These are phyloP conservation scores for Nicotiana undulata DNA, from an alignment of 257 asterid species.

Conservation along the genomic window DNA sequence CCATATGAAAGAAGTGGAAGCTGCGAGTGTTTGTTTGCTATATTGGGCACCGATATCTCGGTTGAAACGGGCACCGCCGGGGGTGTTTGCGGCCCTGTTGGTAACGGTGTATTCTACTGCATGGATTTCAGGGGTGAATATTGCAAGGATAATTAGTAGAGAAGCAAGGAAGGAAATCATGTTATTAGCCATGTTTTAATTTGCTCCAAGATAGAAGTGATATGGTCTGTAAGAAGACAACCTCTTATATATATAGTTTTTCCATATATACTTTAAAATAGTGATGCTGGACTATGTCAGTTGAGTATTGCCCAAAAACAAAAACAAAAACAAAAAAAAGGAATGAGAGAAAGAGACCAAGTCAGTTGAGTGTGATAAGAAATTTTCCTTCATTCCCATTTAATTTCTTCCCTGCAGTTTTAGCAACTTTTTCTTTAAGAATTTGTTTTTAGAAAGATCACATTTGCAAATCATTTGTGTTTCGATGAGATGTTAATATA, in stretches of 20 bases:
- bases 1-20: slow-evolving; percentile 32
- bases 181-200: neutral
- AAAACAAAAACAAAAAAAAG: too few relatives aligned
- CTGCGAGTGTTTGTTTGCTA: slow-evolving; percentile 12
- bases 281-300: neutral
- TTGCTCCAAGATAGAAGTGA: neutral
- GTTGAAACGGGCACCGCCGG: slow-evolving; percentile 45
- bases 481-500: too few relatives aligned
- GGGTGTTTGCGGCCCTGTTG: slow-evolving; percentile 35
- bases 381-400: neutral
- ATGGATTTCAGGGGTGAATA: slow-evolving; percentile 9
- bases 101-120: slow-evolving; percentile 36
- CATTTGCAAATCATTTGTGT: neutral
- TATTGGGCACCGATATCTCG: slow-evolving; percentile 35
- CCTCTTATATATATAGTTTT: neutral
- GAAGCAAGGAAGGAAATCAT: neutral
- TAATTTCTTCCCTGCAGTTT: neutral
- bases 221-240: neutral
- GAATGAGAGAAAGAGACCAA: neutral
- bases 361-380: neutral
- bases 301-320: neutral
- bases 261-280: neutral
- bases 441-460: neutral
- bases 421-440: neutral
- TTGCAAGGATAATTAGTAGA: neutral